These are phyloP conservation scores for Paramecium caudatum DNA, from an alignment of 73 alveolate species.

Conservation along the genomic window DNA sequence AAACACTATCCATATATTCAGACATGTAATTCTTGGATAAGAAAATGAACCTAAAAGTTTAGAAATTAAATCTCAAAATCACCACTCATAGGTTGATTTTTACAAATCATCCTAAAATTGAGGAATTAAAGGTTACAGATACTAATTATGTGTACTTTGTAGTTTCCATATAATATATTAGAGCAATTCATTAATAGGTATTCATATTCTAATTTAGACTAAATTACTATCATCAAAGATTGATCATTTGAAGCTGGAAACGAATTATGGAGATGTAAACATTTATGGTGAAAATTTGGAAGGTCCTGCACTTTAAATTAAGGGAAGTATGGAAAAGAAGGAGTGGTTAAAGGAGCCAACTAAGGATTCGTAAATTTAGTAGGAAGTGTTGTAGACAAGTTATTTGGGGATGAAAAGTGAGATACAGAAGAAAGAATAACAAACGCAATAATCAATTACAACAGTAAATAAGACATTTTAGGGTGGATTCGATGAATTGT, in stretches of 20 bases:
- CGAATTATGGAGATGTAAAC: neutral
- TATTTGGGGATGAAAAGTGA: constrained; percentile 1
- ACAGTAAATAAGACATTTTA: constrained; percentile 7
- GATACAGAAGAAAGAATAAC: neutral
- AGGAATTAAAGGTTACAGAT: constrained; percentile 6
- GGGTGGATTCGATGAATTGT: constrained; percentile 50
- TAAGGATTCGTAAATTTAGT: no score
- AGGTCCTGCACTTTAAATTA: neutral
- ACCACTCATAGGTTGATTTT: constrained; percentile 62
- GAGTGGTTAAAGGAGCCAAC: constrained; percentile 29
- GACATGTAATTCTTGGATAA: constrained; percentile 27
- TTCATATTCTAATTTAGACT: neutral
- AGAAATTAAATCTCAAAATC: neutral
- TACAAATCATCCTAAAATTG: constrained; percentile 50
- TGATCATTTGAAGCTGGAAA: neutral
- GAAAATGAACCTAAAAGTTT: neutral
- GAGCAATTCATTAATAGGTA: neutral
- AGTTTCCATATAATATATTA: neutral
- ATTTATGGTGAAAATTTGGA: neutral
- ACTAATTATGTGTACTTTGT: neutral
- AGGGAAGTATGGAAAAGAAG: constrained; percentile 15
- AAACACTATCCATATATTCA: neutral
- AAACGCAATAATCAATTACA: neutral
- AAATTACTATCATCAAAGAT: constrained; percentile 30
- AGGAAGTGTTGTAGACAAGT: no score